A percentile compares a stretch with the other conserved stretches of the same genome.
Conservation (phyloP, 352 stramenopile genomes). For the Pythium angustatum region DNA sequence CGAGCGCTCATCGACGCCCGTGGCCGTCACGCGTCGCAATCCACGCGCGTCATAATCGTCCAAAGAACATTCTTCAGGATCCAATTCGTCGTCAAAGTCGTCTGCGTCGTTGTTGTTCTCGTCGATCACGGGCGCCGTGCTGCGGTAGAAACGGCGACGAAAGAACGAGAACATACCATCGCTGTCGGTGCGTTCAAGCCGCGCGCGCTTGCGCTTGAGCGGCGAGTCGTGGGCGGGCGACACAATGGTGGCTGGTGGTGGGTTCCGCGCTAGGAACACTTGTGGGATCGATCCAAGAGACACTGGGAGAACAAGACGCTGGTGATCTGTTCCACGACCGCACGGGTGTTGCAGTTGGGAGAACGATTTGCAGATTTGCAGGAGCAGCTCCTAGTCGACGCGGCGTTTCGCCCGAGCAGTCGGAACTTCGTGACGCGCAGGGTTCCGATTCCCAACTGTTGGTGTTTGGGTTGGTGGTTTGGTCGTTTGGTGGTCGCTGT, state of each 20-base stretch:
- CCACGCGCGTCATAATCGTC: slow-evolving; percentile 11
- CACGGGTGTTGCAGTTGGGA: neutral
- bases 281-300: neutral
- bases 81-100: neutral
- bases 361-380: too few relatives aligned
- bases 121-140: neutral
- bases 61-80: slow-evolving; percentile 1
- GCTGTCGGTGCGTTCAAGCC: slow-evolving; percentile 20
- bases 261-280: slow-evolving; percentile 1
- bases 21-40: slow-evolving; percentile 12
- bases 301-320: neutral
- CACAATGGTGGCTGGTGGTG: slow-evolving; percentile 2
- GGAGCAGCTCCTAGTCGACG: neutral
- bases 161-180: slow-evolving; percentile 23
- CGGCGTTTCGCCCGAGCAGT: neutral
- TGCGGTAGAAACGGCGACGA: slow-evolving; percentile 10
- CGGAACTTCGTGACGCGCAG: neutral
- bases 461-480: slow-evolving; percentile 8
- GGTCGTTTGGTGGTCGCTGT: slow-evolving; percentile 1
- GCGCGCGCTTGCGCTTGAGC: slow-evolving; percentile 20
- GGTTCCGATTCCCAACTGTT: slow-evolving; percentile 4
- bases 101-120: slow-evolving; percentile 16
- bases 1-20: slow-evolving; percentile 26
- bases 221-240: neutral
- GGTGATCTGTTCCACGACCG: too few relatives aligned